phyloP scores from a whole-genome alignment of 2,329 filamentous ascomycete genomes.

The Fusarium sp. region DNA sequence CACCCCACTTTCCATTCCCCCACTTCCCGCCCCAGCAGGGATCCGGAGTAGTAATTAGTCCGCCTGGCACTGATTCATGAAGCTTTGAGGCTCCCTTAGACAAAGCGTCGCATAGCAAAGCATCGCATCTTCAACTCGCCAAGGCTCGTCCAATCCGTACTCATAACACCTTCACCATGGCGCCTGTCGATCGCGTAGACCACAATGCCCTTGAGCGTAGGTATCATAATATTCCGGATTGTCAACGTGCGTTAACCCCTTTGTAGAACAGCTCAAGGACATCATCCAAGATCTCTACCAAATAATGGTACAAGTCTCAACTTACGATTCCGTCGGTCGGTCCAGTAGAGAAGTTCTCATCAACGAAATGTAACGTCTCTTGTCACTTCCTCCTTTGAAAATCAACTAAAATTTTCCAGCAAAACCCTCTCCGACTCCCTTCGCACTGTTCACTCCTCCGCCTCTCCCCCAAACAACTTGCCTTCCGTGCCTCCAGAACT shows the following conservation, averaged over 20 bases:
- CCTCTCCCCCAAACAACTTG: slow-evolving; percentile 56
- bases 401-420: slow-evolving; percentile 32
- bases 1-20: background rate
- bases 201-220: slow-evolving; percentile 56
- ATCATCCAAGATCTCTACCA: slow-evolving; percentile 73
- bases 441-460: slow-evolving; percentile 54
- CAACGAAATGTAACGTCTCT: slow-evolving; percentile 58
- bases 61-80: background rate
- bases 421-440: slow-evolving; percentile 56
- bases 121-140: slow-evolving; percentile 10
- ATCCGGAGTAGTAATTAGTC: slow-evolving; percentile 31
- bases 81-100: background rate
- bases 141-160: slow-evolving; percentile 1
- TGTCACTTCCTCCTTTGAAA: background rate
- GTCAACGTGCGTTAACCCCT: slow-evolving; percentile 16
- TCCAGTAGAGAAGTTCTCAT: slow-evolving; percentile 68
- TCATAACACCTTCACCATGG: slow-evolving; percentile 49
- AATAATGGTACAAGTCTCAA: slow-evolving; percentile 71
- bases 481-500: slow-evolving; percentile 71
- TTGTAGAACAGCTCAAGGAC: slow-evolving; percentile 68
- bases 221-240: slow-evolving; percentile 1
- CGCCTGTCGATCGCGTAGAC: slow-evolving; percentile 55
- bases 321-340: slow-evolving; percentile 66
- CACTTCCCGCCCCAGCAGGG: slow-evolving; percentile 21
- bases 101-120: background rate